A percentile compares a stretch with the other conserved stretches of the same genome.
Conservation (phyloP, 768 basidiomycete species). For the Mycena epipterygia region DNA sequence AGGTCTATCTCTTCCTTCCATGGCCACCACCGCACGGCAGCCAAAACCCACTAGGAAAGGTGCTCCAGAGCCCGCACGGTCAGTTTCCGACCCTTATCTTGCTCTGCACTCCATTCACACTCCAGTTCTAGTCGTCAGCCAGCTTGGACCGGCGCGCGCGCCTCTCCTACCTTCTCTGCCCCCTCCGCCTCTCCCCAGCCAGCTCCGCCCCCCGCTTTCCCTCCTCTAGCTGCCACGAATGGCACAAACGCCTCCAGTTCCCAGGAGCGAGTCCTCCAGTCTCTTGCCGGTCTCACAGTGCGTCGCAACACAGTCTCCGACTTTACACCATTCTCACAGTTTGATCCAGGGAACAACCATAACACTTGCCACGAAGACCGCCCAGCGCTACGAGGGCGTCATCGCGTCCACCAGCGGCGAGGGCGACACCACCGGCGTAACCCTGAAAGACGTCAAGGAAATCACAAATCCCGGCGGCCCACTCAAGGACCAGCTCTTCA, state of each 20-base stretch:
- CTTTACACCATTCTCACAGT: conserved; percentile 21
- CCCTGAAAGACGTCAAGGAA: conserved; percentile 85
- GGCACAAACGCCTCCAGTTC: conserved; percentile 60
- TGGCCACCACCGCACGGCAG: conserved; percentile 77
- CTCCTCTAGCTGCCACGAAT: conserved; percentile 64
- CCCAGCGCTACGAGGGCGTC: conserved; percentile 81
- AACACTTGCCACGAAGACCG: conserved; percentile 79
- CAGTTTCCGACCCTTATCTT: conserved; percentile 34
- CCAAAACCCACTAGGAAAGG: conserved; percentile 76
- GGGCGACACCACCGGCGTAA: conserved; percentile 79
- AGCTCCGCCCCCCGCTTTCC: conserved; percentile 52
- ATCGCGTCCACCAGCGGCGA: conserved; percentile 72
- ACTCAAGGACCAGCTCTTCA: conserved; percentile 77
- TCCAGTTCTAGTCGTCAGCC: conserved; percentile 51
- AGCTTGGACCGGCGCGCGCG: conserved; percentile 79
- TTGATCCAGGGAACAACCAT: conserved; percentile 78
- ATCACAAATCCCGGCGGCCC: conserved; percentile 75
- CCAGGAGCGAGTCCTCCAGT: conserved; percentile 73
- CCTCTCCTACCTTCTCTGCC: conserved; percentile 77
- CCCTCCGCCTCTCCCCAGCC: conserved; percentile 52
- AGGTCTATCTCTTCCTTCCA: conserved; percentile 42
- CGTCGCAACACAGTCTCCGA: conserved; percentile 15
- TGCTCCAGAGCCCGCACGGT: conserved; percentile 71
- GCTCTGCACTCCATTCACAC: conserved; percentile 34
- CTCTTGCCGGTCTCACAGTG: conserved; percentile 79